Base-by-base conservation (phyloP, 306 rosid genomes). In the Dryas alaskensis region DNA sequence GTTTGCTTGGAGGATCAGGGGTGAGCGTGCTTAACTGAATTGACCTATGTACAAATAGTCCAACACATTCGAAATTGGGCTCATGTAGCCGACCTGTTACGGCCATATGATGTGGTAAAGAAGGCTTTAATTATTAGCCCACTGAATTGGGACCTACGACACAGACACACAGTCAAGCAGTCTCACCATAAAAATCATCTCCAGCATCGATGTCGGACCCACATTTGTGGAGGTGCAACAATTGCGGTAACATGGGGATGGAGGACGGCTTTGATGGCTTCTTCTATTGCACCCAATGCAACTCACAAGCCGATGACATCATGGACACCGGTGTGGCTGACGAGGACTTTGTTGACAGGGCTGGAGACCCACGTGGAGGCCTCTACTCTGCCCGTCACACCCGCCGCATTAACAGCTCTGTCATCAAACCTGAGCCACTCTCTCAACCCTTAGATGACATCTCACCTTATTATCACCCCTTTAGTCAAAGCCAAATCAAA, bases 1-100 rank as follows among this genome's bases (percentile, higher is more conserved):
- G 89, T 86, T 93, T 22, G 98, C 97, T 3, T 76, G 98, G 42
- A 85, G 98, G 76, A 90, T 90, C 75, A 84, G 98, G 4, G 98
- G 98, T 4, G 98, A 93, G 78, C 97, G 97, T 60, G 98, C 98
- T 60, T 93, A 78, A 81, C 61, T 13, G 45, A 25, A 22, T 22
- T 22, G 22, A 22, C 22, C 22, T 22, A 22, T 22, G 22, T 22
- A 22, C 22, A 22, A 22, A 22, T 22, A 22, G 22, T 22, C 22
- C 22, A 22, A 22, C 22, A 22, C 22, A 22, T 22, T 22, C 0
- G 22, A 22, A 22, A 22, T 22, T 22, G 22, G 22, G 0, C 22
- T 22, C 22, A 22, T 22, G 22, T 22, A 22, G 22, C 22, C 22
- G 22, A 22, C 22, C 22, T 22, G 22, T 22, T 0, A 22, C 22